Percentiles rank a stretch among this genome's conserved stretches.
Evolutionary conservation across 176 grass and related monocot genomes (phyloP).

Genomic region (Alopecurus myosuroides): DNA sequence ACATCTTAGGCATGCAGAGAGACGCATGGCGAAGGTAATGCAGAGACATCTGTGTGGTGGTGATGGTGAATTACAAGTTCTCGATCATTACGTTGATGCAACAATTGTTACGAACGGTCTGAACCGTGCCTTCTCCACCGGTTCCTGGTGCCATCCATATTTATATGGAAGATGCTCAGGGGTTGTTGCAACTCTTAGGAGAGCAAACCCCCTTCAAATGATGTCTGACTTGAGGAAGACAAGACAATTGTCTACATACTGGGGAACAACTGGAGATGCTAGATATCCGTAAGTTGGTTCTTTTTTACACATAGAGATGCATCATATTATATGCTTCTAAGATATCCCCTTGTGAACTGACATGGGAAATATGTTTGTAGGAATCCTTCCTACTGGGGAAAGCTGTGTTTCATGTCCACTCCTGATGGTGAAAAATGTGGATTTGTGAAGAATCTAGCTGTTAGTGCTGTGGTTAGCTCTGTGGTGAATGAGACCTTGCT

Average conservation of each 20-base stretch:
- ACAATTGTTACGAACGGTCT: constrained; percentile 81
- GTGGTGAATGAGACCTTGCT: constrained; percentile 29
- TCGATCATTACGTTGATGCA: constrained; percentile 52
- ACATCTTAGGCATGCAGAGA: constrained; percentile 55
- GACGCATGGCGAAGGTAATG: constrained; percentile 64
- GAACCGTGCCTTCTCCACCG: constrained; percentile 73
- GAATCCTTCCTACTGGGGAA: constrained; percentile 93
- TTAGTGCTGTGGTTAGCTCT: constrained; percentile 65
- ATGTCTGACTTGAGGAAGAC: constrained; percentile 86
- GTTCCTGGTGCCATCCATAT: constrained; percentile 71
- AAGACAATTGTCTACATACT: constrained; percentile 56
- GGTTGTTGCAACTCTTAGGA: constrained; percentile 65
- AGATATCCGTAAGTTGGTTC: constrained; percentile 70
- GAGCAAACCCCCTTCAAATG: constrained; percentile 77
- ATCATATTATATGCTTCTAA: neutral
- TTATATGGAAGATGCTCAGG: constrained; percentile 50
- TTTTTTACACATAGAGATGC: neutral
- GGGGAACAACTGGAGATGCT: constrained; percentile 70
- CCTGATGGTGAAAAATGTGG: constrained; percentile 80
- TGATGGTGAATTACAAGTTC: constrained; percentile 48
- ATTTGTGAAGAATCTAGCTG: constrained; percentile 78
- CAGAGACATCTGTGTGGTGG: constrained; percentile 74
- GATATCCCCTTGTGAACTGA: constrained; percentile 15
- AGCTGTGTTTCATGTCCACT: constrained; percentile 81
- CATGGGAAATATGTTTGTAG: constrained; percentile 37